Evolutionary conservation across 2,329 filamentous ascomycete species (phyloP).

Genomic region (Aspergillus fumigatus): DNA sequence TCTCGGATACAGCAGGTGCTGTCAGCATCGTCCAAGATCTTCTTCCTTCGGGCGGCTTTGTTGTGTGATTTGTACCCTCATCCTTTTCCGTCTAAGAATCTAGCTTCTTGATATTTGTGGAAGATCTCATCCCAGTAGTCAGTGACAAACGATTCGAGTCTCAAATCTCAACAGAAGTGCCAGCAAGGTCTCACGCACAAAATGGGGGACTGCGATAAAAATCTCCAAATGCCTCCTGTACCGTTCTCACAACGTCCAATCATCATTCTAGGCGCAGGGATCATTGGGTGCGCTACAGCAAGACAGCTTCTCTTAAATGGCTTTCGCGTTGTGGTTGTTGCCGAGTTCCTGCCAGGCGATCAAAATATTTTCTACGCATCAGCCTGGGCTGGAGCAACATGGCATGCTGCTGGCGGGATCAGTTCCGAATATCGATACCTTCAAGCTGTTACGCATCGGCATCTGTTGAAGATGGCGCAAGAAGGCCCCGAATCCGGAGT

Average conservation of each 20-base stretch:
- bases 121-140: not conserved
- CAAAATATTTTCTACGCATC: constrained; percentile 35
- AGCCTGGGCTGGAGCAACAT: constrained; percentile 38
- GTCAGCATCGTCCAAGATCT: not conserved
- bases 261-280: constrained; percentile 36
- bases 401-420: constrained; percentile 36
- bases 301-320: constrained; percentile 32
- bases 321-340: constrained; percentile 32
- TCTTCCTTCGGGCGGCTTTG: not conserved
- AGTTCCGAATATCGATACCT: constrained; percentile 31
- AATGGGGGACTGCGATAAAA: constrained; percentile 18
- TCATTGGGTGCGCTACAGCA: constrained; percentile 37
- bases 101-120: not conserved
- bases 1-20: not conserved
- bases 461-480: constrained; percentile 32
- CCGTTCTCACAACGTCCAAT: constrained; percentile 34
- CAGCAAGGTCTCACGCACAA: not conserved
- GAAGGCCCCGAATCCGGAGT: constrained; percentile 32
- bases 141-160: not conserved
- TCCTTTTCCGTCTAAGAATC: not conserved
- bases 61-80: not conserved
- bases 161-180: not conserved
- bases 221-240: constrained; percentile 17
- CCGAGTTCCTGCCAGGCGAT: constrained; percentile 35
- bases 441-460: constrained; percentile 32